A percentile compares a stretch with the other conserved stretches of the same genome.
phyloP scores from a whole-genome alignment of 148 eudicot genomes.

The Rhododendron ovatum region DNA sequence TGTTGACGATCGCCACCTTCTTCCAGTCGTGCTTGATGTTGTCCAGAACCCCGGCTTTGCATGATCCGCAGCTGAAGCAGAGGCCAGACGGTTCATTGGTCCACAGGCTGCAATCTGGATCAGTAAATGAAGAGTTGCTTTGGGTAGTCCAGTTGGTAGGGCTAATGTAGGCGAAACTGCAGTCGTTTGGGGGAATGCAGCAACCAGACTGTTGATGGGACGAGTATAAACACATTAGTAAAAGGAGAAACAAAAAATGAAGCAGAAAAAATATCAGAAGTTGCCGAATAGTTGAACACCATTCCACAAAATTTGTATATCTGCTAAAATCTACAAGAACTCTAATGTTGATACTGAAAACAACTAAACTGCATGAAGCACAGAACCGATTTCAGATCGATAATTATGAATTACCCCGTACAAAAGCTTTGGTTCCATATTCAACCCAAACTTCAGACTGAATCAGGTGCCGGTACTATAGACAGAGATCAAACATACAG shows the following conservation, averaged over 20 bases:
- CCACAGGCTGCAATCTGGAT: constrained; percentile 67
- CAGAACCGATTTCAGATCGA: not conserved
- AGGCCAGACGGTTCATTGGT: constrained; percentile 35
- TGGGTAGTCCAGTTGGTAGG: constrained; percentile 61
- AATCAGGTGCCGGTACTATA: not conserved
- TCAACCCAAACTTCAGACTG: not conserved
- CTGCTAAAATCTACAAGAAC: not conserved
- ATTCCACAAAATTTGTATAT: not conserved
- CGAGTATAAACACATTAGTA: not conserved
- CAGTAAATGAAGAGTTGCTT: constrained; percentile 1
- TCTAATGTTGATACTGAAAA: not conserved
- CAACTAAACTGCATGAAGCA: not conserved
- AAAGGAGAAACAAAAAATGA: not conserved
- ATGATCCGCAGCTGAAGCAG: constrained; percentile 75
- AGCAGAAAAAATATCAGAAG: not conserved
- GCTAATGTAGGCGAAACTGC: constrained; percentile 48
- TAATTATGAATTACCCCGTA: not conserved
- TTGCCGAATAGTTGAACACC: not conserved
- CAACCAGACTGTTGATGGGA: constrained; percentile 70
- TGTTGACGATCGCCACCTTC: constrained; percentile 67
- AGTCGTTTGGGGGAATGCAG: constrained; percentile 78
- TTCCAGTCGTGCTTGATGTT: constrained; percentile 88
- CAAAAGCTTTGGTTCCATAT: not conserved
- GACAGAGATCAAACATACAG: not conserved
- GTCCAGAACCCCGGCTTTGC: constrained; percentile 88